Base-by-base conservation (phyloP, 352 stramenopile genomes). In the Globisporangium alternatum region DNA sequence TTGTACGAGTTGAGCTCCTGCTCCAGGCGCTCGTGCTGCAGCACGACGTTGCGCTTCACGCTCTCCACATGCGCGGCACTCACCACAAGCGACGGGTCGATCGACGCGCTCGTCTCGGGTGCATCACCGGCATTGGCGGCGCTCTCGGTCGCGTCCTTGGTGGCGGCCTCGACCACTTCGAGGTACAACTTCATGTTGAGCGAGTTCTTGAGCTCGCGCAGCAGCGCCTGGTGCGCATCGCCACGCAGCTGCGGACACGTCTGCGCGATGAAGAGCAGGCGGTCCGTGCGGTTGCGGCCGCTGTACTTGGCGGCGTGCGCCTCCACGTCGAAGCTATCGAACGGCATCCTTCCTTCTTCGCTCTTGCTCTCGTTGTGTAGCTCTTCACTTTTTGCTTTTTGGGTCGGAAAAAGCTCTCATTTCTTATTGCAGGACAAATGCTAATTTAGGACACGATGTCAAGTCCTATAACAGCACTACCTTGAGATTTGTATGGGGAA, bases 1-100 rank as follows among this genome's bases (percentile, higher is more conserved):
- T 96, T 96, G 77, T 95, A 96, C 73, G 87, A 95, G 62, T 95
- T 93, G 19, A 96, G 79, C 64, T 96, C 88, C 58, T 94, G 86
- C 67, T 95, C 86, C 35, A 96, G 71, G 4, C 84, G 82, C 52
- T 94, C 88, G 54, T 95, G 85, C 64, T 91, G 83, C 41, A 88
- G 74, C 25, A 73, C 69, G 1, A 81, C 80, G 56, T 66, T 89
- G 57, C 83, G 82, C 51, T 83, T 83, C 28, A 90, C 74, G 52
- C 37, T 86, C 43, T 96, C 83, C 21, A 96, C 76, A 35, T 83
- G 72, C 19, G 76, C 57, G 19, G 67, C 37, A 56, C 89, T 78
- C 1, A 81, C 78, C 2, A 68, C 69, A 10, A 72, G 60, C n/a
- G 49, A 51, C 22, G 63, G 33, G n/a, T 56, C 44, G 10, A 55